Evolutionary conservation across 768 basidiomycete genomes (phyloP), one percentile per base, ranked within the genome.

Genomic region (Obba rivulosa): DNA sequence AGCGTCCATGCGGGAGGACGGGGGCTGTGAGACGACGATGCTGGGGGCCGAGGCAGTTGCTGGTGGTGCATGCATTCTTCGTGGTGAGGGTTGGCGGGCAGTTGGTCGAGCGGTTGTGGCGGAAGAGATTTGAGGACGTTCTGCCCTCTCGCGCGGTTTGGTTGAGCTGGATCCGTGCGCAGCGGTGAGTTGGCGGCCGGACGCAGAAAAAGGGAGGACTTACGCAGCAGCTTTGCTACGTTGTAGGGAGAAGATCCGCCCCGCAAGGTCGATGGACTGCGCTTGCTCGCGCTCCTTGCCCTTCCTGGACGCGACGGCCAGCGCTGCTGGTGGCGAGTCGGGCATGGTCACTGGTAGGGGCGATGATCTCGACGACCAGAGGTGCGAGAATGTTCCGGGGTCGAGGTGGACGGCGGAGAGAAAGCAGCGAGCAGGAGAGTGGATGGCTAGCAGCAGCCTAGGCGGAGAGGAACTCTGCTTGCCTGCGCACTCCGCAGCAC

Each of bases 211-310:
- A 43, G 20, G 28, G 40, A 61, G 24, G 22, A 74, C 76, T 44
- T 49, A 82, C 80, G 69, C 72, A 47, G 85, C 83, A 31, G 72
- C 79, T 54, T 72, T 79, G 17, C n/a, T n/a, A n/a, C 90, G 75
- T 61, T 85, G 80, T 3, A 85, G 67, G 11, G 83, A 83, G 45
- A 84, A 72, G 39, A 92, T 73, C 53, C 74, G 77, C 59, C 86
- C 81, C n/a, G 73, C 76, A 18, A 83, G 53, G 64, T 82, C 79
- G 0, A 70, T 74, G 3, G 71, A 65, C 22, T 69, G 67, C 11
- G 68, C 60, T 37, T 52, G 39, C n/a, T 68, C 67, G 40, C 62
- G 64, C 51, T 69, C 67, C 54, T 64, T 68, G 49, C 61, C 62
- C 49, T 61, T 66, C 43, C 66, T 57, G n/a, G 61, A 54, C 37